Base-by-base conservation (phyloP, 495 filamentous ascomycete species). In the Penicillium fimorum region DNA sequence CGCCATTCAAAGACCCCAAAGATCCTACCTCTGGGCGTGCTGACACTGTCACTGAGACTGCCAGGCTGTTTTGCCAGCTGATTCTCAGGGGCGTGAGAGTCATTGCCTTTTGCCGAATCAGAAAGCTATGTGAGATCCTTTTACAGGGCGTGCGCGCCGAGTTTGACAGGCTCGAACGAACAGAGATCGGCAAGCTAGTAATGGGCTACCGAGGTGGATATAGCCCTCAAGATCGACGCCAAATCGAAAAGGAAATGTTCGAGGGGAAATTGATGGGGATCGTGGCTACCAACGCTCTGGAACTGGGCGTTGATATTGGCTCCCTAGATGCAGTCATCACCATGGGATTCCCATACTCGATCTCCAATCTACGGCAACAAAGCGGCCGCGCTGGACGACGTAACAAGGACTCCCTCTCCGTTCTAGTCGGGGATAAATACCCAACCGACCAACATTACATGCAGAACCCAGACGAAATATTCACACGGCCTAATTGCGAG, bases 121-220 rank as follows among this genome's bases (percentile, higher is more conserved):
- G 94, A 50, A 92, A 90, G 64, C 82, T 92, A 45, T 97, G 93
- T 67, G 94, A 99, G 73, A 80, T 86, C 43, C 78, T 99, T 24
- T 79, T 97, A 9, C 83, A 83, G 30, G 91, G 91, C 1, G 85
- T 96, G 27, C 88, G 87, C 62, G 82, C 76, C 53, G 92, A 97
- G 67, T 81, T 96, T 24, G 77, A 83, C 20, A 75, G 70, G 13
- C 77, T 96, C 6, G 89, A 89, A 55, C 78, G 90, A 52, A 65
- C 79, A 9, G 92, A 95, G 65, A 83, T 89, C 41, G 86, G 84
- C 58, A 80, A 80, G 8, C 79, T 92, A 48, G 88, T 97, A 1
- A 97, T 96, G 92, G 91, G 91, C 0, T 99, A 99, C 68, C 82
- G 94, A 56, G 95, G 94, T 15, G 94, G 94, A 1, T 99, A 99